phyloP scores from a whole-genome alignment of 208 protist species.

The Sergeia podlipaevii region DNA sequence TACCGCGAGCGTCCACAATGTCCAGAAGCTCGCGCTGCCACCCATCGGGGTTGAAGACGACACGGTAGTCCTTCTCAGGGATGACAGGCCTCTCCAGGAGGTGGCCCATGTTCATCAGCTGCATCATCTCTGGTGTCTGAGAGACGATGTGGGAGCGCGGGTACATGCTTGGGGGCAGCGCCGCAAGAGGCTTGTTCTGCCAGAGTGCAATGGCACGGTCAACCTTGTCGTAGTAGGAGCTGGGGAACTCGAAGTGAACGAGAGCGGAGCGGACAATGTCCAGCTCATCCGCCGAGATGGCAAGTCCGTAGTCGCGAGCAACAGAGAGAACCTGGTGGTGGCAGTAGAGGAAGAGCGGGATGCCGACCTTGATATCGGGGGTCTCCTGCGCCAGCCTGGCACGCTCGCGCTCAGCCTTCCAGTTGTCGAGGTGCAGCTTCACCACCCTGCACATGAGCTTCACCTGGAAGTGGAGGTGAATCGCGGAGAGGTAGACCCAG shows the following conservation, averaged over 20 bases:
- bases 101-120: conserved; percentile 90
- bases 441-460: conserved; percentile 69
- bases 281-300: conserved; percentile 60
- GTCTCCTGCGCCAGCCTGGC: conserved; percentile 49
- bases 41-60: conserved; percentile 93
- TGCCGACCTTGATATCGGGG: conserved; percentile 53
- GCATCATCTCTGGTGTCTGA: conserved; percentile 73
- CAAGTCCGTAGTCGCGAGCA: conserved; percentile 56
- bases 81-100: conserved; percentile 81
- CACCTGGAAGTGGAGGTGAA: conserved; percentile 71
- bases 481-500: conserved; percentile 73
- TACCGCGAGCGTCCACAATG: conserved; percentile 90
- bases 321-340: conserved; percentile 72
- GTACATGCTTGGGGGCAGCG: conserved; percentile 34
- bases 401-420: conserved; percentile 72
- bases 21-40: conserved; percentile 96
- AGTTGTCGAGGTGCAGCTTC: conserved; percentile 70
- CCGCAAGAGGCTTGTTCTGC: conserved; percentile 42
- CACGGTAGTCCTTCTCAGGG: conserved; percentile 70
- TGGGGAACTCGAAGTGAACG: conserved; percentile 71
- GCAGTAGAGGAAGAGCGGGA: conserved; percentile 77
- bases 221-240: conserved; percentile 71
- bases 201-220: conserved; percentile 57
- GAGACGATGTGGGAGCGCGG: conserved; percentile 39
- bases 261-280: conserved; percentile 70